These are phyloP conservation scores for Prunus mongolica DNA, from an alignment of 306 rosid genomes.

Conservation along the genomic window DNA sequence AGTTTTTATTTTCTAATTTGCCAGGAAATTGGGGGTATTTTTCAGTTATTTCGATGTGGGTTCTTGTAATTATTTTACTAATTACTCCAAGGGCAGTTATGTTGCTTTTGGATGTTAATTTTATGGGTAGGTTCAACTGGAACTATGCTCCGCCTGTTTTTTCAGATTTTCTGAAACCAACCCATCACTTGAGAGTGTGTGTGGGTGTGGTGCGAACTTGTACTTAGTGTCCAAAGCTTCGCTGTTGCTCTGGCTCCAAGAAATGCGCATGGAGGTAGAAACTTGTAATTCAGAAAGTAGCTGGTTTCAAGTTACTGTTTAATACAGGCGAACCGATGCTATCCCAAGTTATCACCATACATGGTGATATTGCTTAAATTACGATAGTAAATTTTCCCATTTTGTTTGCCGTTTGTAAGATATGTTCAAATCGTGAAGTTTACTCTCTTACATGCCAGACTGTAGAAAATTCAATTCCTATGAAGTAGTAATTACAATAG, in stretches of 20 bases:
- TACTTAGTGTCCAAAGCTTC: neutral
- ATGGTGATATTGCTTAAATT: neutral
- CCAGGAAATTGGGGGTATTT: neutral
- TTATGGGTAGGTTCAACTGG: neutral
- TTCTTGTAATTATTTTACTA: neutral
- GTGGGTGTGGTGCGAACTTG: neutral
- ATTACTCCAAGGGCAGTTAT: neutral
- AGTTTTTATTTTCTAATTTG: conserved; percentile 18
- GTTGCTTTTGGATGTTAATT: conserved; percentile 1
- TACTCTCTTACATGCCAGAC: neutral
- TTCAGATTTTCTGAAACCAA: neutral
- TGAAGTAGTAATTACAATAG: neutral
- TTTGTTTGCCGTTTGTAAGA: neutral
- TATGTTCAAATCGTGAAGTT: neutral
- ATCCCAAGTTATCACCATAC: too few relatives aligned
- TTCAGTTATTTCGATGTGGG: neutral
- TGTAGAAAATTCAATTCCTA: neutral
- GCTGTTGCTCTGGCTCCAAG: neutral
- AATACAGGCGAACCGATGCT: neutral
- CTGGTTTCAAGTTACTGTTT: neutral
- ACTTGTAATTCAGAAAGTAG: neutral
- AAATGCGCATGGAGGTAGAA: neutral
- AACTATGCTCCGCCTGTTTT: neutral
- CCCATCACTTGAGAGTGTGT: neutral
- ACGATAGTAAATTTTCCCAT: neutral